phyloP scores from a whole-genome alignment of 148 eudicot genomes.

The Vaccinium darrowii region DNA sequence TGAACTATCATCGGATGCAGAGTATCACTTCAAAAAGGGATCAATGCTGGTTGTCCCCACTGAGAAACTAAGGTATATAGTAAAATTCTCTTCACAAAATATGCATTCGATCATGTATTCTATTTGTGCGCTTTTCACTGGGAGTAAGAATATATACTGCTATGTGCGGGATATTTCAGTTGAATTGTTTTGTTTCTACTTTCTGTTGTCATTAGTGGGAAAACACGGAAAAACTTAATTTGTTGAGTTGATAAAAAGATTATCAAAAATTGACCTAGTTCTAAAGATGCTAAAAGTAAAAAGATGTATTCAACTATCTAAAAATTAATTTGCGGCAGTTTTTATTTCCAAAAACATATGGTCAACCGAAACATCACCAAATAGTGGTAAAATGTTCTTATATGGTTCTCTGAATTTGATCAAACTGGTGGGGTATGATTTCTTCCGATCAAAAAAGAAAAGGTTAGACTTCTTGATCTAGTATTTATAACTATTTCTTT shows the following conservation, averaged over 20 bases:
- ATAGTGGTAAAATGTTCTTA: neutral
- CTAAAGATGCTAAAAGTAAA: too few relatives aligned
- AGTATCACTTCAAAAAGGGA: constrained; percentile 34
- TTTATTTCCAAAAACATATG: neutral
- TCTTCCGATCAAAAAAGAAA: too few relatives aligned
- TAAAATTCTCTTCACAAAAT: neutral
- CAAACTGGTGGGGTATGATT: neutral
- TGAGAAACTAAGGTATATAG: constrained; percentile 43
- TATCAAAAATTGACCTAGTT: too few relatives aligned
- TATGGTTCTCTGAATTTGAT: neutral
- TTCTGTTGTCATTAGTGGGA: too few relatives aligned
- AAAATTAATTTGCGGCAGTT: neutral
- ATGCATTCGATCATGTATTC: neutral
- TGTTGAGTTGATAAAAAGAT: too few relatives aligned
- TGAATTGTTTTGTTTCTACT: too few relatives aligned
- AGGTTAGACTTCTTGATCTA: neutral
- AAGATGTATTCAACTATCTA: neutral
- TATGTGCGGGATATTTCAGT: too few relatives aligned
- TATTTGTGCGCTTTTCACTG: neutral
- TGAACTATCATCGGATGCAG: constrained; percentile 3
- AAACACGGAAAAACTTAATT: too few relatives aligned
- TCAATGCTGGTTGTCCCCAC: constrained; percentile 38
- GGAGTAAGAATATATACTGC: too few relatives aligned
- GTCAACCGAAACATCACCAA: neutral
- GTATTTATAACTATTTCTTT: neutral